Conservation (phyloP, 2,329 filamentous ascomycete genomes). For the Fusarium sp. region DNA sequence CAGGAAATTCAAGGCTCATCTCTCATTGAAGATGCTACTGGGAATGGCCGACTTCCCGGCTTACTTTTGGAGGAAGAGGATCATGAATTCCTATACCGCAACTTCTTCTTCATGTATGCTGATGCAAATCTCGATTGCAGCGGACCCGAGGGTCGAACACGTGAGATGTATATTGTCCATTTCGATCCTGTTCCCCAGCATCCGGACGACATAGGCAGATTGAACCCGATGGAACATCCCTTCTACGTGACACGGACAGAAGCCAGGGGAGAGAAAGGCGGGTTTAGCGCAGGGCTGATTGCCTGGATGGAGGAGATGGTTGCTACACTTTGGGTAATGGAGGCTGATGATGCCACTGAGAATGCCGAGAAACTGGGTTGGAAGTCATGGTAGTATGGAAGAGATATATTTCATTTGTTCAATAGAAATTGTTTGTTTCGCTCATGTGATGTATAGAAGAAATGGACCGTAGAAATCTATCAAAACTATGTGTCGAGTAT, state of each 20-base stretch:
- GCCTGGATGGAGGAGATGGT: background rate
- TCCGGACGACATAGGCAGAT: background rate
- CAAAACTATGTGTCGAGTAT: no score
- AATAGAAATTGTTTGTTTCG: no score
- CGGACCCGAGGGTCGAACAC: background rate
- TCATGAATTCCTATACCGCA: background rate
- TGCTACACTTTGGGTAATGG: background rate
- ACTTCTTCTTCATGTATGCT: background rate
- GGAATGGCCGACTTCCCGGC: background rate
- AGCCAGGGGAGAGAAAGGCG: background rate
- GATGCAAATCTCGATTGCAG: background rate
- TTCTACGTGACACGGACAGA: background rate
- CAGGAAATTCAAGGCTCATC: background rate
- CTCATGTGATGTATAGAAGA: no score
- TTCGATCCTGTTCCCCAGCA: background rate
- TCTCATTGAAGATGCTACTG: background rate
- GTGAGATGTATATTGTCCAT: background rate
- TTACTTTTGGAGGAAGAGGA: background rate
- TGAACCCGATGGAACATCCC: background rate
- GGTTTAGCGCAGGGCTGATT: background rate
- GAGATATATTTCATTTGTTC: no score
- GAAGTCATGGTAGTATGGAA: background rate
- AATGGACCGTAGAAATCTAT: no score
- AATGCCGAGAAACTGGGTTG: background rate
- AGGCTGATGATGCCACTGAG: background rate